These are phyloP conservation scores for Colletotrichum lentis DNA, from an alignment of 2,329 filamentous ascomycete genomes.

Conservation along the genomic window DNA sequence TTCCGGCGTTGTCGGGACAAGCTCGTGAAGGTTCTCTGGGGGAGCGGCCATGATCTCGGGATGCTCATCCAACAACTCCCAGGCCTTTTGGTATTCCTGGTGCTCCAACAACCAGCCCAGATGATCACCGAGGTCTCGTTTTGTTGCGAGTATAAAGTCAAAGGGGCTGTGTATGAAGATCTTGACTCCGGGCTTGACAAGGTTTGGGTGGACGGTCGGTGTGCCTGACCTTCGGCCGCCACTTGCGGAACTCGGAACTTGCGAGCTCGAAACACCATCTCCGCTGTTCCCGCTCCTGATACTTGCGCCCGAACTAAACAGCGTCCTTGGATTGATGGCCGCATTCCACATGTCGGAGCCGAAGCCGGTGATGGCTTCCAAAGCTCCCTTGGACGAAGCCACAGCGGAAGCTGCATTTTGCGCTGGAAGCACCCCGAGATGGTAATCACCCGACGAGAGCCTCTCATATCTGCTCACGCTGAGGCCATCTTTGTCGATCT, in stretches of 20 bases:
- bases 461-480: constrained; percentile 87
- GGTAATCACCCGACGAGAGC: constrained; percentile 89
- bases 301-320: constrained; percentile 89
- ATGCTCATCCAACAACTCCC: constrained; percentile 87
- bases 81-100: constrained; percentile 82
- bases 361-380: constrained; percentile 78
- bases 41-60: constrained; percentile 71
- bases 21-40: constrained; percentile 52
- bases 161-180: constrained; percentile 97
- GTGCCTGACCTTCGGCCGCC: constrained; percentile 43
- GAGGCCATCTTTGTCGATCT: constrained; percentile 86
- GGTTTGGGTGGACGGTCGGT: constrained; percentile 57
- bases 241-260: constrained; percentile 50
- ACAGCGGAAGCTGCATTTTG: constrained; percentile 70
- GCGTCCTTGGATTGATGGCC: constrained; percentile 82
- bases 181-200: constrained; percentile 68
- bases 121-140: constrained; percentile 85
- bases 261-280: constrained; percentile 64
- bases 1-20: constrained; percentile 52
- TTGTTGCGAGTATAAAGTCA: constrained; percentile 92
- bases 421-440: constrained; percentile 83
- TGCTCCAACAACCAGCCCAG: constrained; percentile 85
- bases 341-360: constrained; percentile 88
- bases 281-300: constrained; percentile 69
- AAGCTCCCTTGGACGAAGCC: constrained; percentile 72